phyloP scores from a whole-genome alignment of 2,329 filamentous ascomycete genomes.

The Anthostomella pinea region DNA sequence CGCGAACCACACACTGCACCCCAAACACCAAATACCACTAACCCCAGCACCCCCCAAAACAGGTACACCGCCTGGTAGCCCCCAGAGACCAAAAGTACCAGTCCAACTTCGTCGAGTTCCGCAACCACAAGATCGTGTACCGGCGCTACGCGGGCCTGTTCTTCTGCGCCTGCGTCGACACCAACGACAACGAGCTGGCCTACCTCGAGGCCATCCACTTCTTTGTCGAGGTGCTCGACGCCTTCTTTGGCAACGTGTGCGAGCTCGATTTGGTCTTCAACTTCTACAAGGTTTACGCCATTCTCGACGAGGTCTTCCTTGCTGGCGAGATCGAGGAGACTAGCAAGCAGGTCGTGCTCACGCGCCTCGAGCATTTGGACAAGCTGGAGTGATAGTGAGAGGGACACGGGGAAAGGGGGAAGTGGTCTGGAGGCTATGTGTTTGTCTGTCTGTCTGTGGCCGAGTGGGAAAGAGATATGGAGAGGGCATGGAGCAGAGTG shows the following conservation, averaged over 20 bases:
- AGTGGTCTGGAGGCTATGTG: too few relatives aligned
- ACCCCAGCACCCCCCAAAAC: slow-evolving; percentile 9
- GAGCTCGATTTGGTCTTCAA: slow-evolving; percentile 89
- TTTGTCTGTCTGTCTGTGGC: too few relatives aligned
- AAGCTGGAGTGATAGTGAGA: slow-evolving; percentile 71
- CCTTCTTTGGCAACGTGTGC: slow-evolving; percentile 98
- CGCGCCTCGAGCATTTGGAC: slow-evolving; percentile 89
- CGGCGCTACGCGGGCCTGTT: slow-evolving; percentile 95
- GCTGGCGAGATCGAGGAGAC: slow-evolving; percentile 99
- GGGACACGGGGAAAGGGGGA: not conserved
- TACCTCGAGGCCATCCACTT: slow-evolving; percentile 98
- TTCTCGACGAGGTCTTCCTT: slow-evolving; percentile 95
- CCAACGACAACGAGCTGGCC: slow-evolving; percentile 96
- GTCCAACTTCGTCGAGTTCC: slow-evolving; percentile 97
- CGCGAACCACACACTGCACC: not conserved
- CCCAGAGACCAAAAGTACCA: slow-evolving; percentile 99
- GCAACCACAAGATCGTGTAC: slow-evolving; percentile 95
- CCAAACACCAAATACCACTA: slow-evolving; percentile 3
- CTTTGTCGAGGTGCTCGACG: slow-evolving; percentile 97
- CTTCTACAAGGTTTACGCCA: slow-evolving; percentile 91
- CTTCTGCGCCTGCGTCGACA: slow-evolving; percentile 99
- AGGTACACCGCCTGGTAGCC: slow-evolving; percentile 95
- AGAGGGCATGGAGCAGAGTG: too few relatives aligned
- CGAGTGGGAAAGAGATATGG: too few relatives aligned
- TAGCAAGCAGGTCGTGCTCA: slow-evolving; percentile 95